These are phyloP conservation scores for Microcos paniculata DNA, from an alignment of 345 rosid genomes.

Conservation along the genomic window DNA sequence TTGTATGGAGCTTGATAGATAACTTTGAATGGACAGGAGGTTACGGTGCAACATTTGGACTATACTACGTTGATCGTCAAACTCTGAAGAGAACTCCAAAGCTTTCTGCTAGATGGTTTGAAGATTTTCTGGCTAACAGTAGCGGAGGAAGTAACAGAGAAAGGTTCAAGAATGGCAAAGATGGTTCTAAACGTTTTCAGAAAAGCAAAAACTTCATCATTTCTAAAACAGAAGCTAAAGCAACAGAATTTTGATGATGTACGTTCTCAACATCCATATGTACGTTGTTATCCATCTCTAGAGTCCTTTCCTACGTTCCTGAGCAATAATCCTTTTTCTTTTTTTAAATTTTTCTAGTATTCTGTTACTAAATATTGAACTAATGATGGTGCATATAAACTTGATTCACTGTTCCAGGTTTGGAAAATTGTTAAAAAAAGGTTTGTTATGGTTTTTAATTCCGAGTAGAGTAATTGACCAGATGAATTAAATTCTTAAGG, in stretches of 20 bases:
- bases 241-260: background rate
- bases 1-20: constrained; percentile 35
- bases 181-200: background rate
- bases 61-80: background rate
- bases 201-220: background rate
- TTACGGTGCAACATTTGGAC: constrained; percentile 2
- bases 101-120: constrained; percentile 43
- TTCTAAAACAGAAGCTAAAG: background rate
- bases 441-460: too few species aligned
- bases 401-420: too few species aligned
- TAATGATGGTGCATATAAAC: too few species aligned
- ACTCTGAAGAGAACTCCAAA: constrained; percentile 27
- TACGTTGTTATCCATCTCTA: background rate
- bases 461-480: too few species aligned
- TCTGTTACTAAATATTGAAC: too few species aligned
- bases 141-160: background rate
- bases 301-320: too few species aligned
- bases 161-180: background rate
- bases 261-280: background rate
- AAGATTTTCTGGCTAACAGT: constrained; percentile 28
- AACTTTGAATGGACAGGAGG: constrained; percentile 15
- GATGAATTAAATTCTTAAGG: too few species aligned
- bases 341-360: too few species aligned
- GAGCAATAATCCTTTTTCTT: too few species aligned
- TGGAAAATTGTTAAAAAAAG: too few species aligned